These are phyloP conservation scores for Podaxis sp. DNA, from an alignment of 768 basidiomycete genomes.

Conservation along the genomic window DNA sequence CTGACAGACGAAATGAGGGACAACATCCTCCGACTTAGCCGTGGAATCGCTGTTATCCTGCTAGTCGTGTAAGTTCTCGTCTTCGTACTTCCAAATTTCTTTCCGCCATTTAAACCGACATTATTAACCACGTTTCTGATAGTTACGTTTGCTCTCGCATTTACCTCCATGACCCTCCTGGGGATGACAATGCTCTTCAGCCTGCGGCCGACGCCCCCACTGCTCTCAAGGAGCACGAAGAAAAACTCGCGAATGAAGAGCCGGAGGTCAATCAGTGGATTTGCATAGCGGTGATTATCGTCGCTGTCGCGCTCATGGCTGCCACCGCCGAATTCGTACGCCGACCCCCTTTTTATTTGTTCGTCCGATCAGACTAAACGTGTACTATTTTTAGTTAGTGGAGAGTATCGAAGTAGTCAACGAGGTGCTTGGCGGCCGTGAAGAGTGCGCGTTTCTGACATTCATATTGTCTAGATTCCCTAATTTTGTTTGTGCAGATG, in stretches of 20 bases:
- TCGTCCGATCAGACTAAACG: too few species aligned
- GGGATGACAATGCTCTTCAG: constrained; percentile 46
- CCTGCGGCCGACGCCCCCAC: constrained; percentile 44
- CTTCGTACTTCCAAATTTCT: background rate
- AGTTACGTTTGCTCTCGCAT: constrained; percentile 70
- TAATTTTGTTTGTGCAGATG: constrained; percentile 38
- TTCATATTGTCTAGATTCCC: background rate
- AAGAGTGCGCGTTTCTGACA: constrained; percentile 44
- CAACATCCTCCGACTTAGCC: constrained; percentile 59
- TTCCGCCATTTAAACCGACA: background rate
- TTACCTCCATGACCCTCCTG: constrained; percentile 71
- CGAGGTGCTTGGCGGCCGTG: constrained; percentile 37
- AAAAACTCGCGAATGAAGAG: constrained; percentile 33
- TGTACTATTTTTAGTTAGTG: constrained; percentile 45
- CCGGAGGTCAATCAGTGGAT: constrained; percentile 67
- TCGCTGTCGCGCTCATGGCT: constrained; percentile 63
- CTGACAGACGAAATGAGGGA: constrained; percentile 44
- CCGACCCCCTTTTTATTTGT: constrained; percentile 15
- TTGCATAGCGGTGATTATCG: constrained; percentile 49
- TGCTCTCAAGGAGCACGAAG: constrained; percentile 41
- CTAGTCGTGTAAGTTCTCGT: constrained; percentile 49
- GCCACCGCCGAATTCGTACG: constrained; percentile 70
- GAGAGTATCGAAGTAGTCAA: constrained; percentile 61
- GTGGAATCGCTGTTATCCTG: constrained; percentile 64
- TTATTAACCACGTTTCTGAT: background rate